Evolutionary conservation across 371 early-diverging fungal genomes (phyloP).

Genomic region (Mortierella sp.): DNA sequence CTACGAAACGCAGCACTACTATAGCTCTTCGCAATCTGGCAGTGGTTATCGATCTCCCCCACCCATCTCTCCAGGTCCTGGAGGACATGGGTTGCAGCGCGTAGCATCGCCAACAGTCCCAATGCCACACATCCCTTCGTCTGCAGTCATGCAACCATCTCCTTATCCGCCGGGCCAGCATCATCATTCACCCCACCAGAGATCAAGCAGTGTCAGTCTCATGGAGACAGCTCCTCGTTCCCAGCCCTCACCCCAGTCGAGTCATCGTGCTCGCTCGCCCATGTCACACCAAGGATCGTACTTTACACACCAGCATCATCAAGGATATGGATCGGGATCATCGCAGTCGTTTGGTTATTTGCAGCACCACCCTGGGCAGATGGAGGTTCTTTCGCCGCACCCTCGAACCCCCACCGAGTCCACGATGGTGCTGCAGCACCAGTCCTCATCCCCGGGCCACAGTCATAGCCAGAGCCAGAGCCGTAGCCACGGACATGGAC

Average conservation of each 20-base stretch:
- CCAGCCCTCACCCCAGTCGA: constrained; percentile 29
- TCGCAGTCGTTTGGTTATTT: constrained; percentile 15
- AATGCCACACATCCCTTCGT: constrained; percentile 19
- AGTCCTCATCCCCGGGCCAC: constrained; percentile 9
- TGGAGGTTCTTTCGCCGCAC: constrained; percentile 29
- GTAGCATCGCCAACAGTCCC: constrained; percentile 19
- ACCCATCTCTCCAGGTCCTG: constrained; percentile 1
- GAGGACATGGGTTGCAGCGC: constrained; percentile 14
- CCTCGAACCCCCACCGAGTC: constrained; percentile 23
- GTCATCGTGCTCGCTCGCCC: constrained; percentile 26
- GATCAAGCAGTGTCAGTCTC: constrained; percentile 36
- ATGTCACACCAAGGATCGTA: constrained; percentile 40
- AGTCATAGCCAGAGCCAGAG: background rate
- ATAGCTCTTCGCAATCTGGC: constrained; percentile 7
- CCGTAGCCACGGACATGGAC: background rate
- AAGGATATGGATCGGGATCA: constrained; percentile 20
- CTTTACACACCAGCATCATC: constrained; percentile 24
- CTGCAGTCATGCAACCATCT: constrained; percentile 19
- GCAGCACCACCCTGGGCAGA: constrained; percentile 24
- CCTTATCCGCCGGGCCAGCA: constrained; percentile 20
- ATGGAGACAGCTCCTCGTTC: constrained; percentile 25
- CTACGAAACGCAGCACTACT: constrained; percentile 32
- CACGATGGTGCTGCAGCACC: constrained; percentile 17
- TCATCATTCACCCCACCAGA: constrained; percentile 25
- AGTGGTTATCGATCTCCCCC: constrained; percentile 39